Evolutionary conservation across 1,284 basidiomycete species (phyloP), one percentile per base, ranked within the genome.

Genomic region (Pisolithus thermaeus): DNA sequence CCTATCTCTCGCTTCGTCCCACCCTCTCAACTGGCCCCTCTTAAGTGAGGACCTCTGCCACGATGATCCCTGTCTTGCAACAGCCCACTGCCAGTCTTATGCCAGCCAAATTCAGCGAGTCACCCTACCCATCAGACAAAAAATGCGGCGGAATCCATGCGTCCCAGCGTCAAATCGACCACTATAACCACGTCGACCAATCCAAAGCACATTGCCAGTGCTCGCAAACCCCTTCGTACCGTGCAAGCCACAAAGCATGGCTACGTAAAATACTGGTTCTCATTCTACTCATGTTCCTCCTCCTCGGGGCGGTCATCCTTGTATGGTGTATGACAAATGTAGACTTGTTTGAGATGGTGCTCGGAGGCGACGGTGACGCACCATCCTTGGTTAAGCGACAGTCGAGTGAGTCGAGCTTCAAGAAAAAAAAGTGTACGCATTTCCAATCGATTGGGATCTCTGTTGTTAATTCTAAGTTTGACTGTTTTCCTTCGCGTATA

Each of bases 351-450:
- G 64, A 53, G 25, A 46, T 60, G 48, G 35, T 62, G 42, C 54
- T 51, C 27, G 44, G 63, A 37, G 38, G 51, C 38, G 52, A 57
- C n/a, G 36, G 50, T 14, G 50, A 49, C 32, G 57, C 59, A 3
- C 53, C 58, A 23, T 54, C 60, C 1, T 55, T 75, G 23, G 59
- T 63, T 20, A 73, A 69, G 56, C 67, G 72, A 25, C 64, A 68
- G 20, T 56, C 53, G 4, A 57, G 60, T 20, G 58, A 53, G 8
- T 65, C 66, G 22, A 53, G 61, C 7, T 77, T 78, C 51, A 67
- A 72, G 7, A 49, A 68, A 4, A 53, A 67, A 32, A 77, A 76
- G 59, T 51, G 75, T 76, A 49, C 50, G 68, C 65, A 22, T 27
- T 41, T 40, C n/a, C n/a, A 28, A 12, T 42, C 28, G 8, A 4